Percentiles rank a stretch among this genome's conserved stretches.
Evolutionary conservation across 805 yeast species (phyloP).

Genomic region (Schwanniomyces yamadae): DNA sequence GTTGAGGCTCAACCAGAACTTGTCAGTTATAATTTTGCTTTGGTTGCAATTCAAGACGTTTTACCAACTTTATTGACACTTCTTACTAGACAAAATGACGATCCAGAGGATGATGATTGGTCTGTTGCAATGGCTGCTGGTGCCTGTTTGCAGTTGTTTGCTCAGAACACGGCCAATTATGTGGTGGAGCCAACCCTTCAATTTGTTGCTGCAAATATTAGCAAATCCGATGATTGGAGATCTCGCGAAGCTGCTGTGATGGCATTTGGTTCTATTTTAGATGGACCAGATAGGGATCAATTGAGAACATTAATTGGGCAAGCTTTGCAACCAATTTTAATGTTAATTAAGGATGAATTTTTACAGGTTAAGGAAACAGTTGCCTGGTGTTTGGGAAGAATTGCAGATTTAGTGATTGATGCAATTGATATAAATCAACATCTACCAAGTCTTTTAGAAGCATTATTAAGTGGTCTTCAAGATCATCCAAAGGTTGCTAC

Average conservation of each 20-base stretch:
- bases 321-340: slow-evolving; percentile 78
- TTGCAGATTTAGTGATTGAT: slow-evolving; percentile 80
- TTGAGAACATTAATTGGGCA: slow-evolving; percentile 68
- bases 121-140: slow-evolving; percentile 98
- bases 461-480: slow-evolving; percentile 74
- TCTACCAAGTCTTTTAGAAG: slow-evolving; percentile 69
- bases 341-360: slow-evolving; percentile 68
- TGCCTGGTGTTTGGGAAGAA: slow-evolving; percentile 97
- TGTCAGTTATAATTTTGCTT: slow-evolving; percentile 75
- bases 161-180: slow-evolving; percentile 82
- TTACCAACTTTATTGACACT: slow-evolving; percentile 81
- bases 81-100: slow-evolving; percentile 86
- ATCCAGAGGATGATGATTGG: slow-evolving; percentile 96
- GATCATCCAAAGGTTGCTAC: slow-evolving; percentile 93
- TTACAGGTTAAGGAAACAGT: slow-evolving; percentile 94
- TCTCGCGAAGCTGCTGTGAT: slow-evolving; percentile 95
- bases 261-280: slow-evolving; percentile 97
- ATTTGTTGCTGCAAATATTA: slow-evolving; percentile 77
- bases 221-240: slow-evolving; percentile 59
- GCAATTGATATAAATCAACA: slow-evolving; percentile 67
- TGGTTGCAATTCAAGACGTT: slow-evolving; percentile 78
- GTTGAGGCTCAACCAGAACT: slow-evolving; percentile 45
- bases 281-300: slow-evolving; percentile 82
- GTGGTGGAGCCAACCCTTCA: slow-evolving; percentile 82
- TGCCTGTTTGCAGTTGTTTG: slow-evolving; percentile 90